Conservation (phyloP, 371 early-diverging fungal genomes). For the Phascolomyces articulosus region DNA sequence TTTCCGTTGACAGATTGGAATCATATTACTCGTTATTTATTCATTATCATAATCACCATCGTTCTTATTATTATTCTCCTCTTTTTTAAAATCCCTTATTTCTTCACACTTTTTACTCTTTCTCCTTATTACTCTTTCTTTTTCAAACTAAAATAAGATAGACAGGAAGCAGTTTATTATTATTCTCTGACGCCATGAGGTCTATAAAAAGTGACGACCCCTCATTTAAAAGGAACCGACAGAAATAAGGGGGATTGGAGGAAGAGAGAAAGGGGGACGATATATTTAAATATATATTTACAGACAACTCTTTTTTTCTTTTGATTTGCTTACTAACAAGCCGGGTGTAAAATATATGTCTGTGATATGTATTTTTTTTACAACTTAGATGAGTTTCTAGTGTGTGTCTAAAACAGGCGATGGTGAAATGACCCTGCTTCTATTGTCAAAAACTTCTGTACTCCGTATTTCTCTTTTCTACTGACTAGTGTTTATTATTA, state of each 20-base stretch:
- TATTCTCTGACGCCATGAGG: slow-evolving; percentile 2
- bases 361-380: slow-evolving; percentile 3
- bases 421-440: not conserved
- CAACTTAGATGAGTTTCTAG: too few species aligned
- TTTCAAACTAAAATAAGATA: not conserved
- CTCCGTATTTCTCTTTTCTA: not conserved
- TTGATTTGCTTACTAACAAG: not conserved
- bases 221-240: slow-evolving; percentile 1
- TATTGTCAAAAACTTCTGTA: slow-evolving; percentile 10
- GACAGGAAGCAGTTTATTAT: not conserved
- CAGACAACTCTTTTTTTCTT: too few species aligned
- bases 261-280: too few species aligned
- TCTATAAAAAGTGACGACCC: not conserved
- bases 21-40: too few species aligned
- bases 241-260: not conserved
- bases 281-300: too few species aligned
- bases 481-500: not conserved
- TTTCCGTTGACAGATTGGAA: slow-evolving; percentile 1
- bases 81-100: not conserved
- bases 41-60: not conserved
- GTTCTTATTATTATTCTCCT: not conserved
- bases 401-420: not conserved
- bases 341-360: not conserved
- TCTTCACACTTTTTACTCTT: not conserved
- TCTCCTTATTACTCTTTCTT: not conserved